These are phyloP conservation scores for Sordariomycetes sp. DNA, from an alignment of 2,329 filamentous ascomycete species.

Conservation along the genomic window DNA sequence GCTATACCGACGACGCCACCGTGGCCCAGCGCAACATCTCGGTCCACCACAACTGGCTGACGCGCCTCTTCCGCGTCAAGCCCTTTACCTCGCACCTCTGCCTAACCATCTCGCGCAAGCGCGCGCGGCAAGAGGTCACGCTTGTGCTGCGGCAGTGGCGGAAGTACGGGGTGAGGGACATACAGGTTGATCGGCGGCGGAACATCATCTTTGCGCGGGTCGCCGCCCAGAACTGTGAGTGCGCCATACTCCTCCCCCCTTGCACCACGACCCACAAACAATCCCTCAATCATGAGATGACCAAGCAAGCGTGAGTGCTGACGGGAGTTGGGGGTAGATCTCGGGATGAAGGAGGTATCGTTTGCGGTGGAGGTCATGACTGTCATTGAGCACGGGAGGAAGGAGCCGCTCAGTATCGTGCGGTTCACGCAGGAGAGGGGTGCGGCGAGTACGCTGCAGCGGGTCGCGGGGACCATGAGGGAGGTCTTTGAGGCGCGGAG, in stretches of 20 bases:
- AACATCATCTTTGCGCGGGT: conserved; percentile 73
- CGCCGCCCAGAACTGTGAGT: conserved; percentile 64
- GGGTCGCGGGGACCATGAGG: conserved; percentile 65
- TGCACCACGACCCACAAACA: too few species aligned
- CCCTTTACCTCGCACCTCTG: conserved; percentile 66
- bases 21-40: conserved; percentile 38
- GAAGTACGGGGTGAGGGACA: conserved; percentile 65
- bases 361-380: conserved; percentile 83
- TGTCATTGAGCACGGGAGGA: conserved; percentile 72
- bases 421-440: conserved; percentile 83
- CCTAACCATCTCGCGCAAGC: conserved; percentile 53
- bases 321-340: conserved; percentile 36
- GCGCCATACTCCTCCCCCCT: not conserved
- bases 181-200: conserved; percentile 65
- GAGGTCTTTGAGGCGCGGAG: conserved; percentile 51
- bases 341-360: conserved; percentile 74
- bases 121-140: conserved; percentile 64
- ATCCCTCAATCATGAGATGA: not conserved
- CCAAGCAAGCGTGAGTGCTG: not conserved
- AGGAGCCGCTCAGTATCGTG: conserved; percentile 63
- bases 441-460: conserved; percentile 81
- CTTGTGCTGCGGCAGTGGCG: conserved; percentile 69
- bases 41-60: conserved; percentile 73
- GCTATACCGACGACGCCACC: not conserved
- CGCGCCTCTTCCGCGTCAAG: conserved; percentile 79